Percentiles rank a stretch among this genome's conserved stretches.
Evolutionary conservation across 1,284 basidiomycete species (phyloP).

Genomic region (Tetrapyrgos nigripes): DNA sequence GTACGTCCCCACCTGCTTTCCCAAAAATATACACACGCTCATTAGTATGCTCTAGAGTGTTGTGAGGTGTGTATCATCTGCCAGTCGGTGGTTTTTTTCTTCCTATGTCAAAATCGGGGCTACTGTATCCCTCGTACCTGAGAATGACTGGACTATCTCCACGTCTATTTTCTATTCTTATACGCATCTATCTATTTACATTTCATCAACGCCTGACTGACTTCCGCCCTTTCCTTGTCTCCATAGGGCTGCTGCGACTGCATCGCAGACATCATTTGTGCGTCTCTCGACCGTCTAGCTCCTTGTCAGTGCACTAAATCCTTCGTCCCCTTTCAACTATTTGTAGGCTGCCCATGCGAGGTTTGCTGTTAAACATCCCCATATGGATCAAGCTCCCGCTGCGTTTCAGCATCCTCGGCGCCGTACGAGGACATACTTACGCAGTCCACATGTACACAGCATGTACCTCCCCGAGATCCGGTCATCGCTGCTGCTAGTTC

Average conservation of each 20-base stretch:
- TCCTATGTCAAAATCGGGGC: no score
- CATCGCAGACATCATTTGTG: constrained; percentile 53
- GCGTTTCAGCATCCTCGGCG: not conserved
- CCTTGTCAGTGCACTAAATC: not conserved
- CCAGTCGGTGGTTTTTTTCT: not conserved
- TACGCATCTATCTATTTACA: not conserved
- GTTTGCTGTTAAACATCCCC: constrained; percentile 46
- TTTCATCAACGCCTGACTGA: not conserved
- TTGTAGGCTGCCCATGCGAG: constrained; percentile 57
- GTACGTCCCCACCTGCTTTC: constrained; percentile 38
- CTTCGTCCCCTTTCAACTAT: not conserved
- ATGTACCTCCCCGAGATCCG: no score
- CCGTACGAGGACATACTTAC: not conserved
- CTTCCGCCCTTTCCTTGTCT: not conserved
- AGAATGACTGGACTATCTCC: no score
- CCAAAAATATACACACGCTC: not conserved
- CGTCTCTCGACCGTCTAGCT: constrained; percentile 22
- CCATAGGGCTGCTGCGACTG: constrained; percentile 54
- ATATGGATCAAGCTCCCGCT: not conserved
- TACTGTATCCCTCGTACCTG: no score
- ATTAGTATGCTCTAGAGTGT: constrained; percentile 40
- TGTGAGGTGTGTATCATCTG: constrained; percentile 44
- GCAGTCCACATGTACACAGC: no score
- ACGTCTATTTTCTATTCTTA: no score
- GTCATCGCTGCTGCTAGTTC: no score